Percentiles rank a stretch among this genome's conserved stretches.
phyloP scores from a whole-genome alignment of 768 basidiomycete genomes.

The Inosperma sp. region DNA sequence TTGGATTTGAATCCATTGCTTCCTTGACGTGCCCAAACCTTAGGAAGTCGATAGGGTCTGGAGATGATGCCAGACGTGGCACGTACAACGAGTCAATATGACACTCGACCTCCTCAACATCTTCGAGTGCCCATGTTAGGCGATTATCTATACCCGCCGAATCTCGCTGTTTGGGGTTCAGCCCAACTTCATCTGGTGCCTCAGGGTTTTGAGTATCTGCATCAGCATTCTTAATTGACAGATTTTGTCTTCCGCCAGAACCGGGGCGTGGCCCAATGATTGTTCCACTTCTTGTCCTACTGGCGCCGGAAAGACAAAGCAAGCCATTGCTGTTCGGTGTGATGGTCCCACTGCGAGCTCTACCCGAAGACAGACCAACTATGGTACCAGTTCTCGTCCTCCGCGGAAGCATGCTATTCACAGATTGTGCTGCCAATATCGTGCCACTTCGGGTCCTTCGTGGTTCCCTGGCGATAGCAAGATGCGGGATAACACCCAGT shows the following conservation, averaged over 20 bases:
- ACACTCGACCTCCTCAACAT: constrained; percentile 16
- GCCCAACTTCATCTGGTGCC: too few relatives aligned
- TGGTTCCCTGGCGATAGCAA: not conserved
- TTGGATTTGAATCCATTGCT: constrained; percentile 7
- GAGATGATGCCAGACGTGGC: constrained; percentile 19
- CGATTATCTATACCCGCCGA: too few relatives aligned
- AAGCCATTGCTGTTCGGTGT: constrained; percentile 22
- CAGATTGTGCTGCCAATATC: constrained; percentile 3
- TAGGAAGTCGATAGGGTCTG: constrained; percentile 26
- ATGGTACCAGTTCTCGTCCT: constrained; percentile 46
- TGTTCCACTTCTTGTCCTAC: constrained; percentile 48
- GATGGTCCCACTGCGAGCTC: constrained; percentile 2
- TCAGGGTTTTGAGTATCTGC: too few relatives aligned
- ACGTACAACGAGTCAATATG: constrained; percentile 21
- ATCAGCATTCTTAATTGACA: not conserved
- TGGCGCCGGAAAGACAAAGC: constrained; percentile 7
- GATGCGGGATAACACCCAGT: not conserved
- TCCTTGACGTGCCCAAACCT: constrained; percentile 16
- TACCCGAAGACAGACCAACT: constrained; percentile 24
- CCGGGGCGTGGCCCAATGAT: constrained; percentile 25
- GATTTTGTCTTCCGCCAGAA: not conserved
- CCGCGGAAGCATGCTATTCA: constrained; percentile 6
- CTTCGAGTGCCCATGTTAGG: too few relatives aligned
- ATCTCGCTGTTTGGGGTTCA: too few relatives aligned
- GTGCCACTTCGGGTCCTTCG: constrained; percentile 8